Conservation (phyloP, 306 rosid species). For the Argentina anserina region DNA sequence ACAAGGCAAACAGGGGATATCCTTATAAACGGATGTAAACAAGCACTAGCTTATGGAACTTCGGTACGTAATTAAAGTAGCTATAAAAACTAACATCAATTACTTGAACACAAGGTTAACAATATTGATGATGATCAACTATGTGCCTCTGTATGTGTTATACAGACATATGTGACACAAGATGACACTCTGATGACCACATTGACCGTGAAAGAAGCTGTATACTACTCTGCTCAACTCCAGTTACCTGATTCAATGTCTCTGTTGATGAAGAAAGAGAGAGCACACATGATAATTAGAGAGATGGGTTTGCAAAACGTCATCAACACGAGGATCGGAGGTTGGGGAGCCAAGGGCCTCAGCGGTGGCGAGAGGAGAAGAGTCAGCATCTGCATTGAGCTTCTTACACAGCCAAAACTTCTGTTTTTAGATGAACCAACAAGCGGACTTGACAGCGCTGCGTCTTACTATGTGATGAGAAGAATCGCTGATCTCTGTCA, state of each 20-base stretch:
- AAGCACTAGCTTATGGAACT: constrained; percentile 38
- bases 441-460: constrained; percentile 76
- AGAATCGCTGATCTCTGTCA: constrained; percentile 37
- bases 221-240: constrained; percentile 61
- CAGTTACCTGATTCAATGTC: constrained; percentile 64
- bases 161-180: constrained; percentile 48
- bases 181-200: constrained; percentile 42
- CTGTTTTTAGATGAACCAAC: constrained; percentile 80
- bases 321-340: constrained; percentile 59
- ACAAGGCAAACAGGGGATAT: constrained; percentile 35
- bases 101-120: background rate
- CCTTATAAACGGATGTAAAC: constrained; percentile 36
- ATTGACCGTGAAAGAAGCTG: constrained; percentile 49
- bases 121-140: background rate
- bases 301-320: constrained; percentile 71
- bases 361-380: constrained; percentile 75
- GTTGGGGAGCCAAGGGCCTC: constrained; percentile 51
- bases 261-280: constrained; percentile 48
- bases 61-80: constrained; percentile 36
- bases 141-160: background rate
- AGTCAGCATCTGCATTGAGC: constrained; percentile 69
- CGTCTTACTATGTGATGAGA: constrained; percentile 66
- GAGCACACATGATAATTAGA: constrained; percentile 51
- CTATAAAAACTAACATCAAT: background rate
- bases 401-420: constrained; percentile 50